Percentiles rank a stretch among this genome's conserved stretches.
Evolutionary conservation across 441 rosid genomes (phyloP).

Genomic region (Cnidoscolus chayamansa): DNA sequence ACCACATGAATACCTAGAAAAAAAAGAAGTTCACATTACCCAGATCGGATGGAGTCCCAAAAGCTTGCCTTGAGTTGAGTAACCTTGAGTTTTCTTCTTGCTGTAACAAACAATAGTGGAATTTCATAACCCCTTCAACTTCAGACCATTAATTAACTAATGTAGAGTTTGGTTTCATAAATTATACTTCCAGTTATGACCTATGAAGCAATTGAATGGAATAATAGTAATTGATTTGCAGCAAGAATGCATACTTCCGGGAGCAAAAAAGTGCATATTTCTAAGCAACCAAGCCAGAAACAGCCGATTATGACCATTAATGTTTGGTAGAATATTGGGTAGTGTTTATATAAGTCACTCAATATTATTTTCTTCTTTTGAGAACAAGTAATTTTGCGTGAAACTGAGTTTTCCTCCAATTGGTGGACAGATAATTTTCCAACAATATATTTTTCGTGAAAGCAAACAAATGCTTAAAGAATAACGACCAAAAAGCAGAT

Average conservation of each 20-base stretch:
- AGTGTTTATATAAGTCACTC: no score
- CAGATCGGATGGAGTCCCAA: constrained; percentile 85
- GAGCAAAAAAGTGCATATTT: neutral
- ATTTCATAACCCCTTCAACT: neutral
- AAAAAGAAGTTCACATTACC: constrained; percentile 39
- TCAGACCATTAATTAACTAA: neutral
- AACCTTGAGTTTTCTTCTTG: constrained; percentile 50
- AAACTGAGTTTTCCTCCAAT: no score
- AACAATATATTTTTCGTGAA: no score
- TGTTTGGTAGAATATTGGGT: no score
- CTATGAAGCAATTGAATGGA: constrained; percentile 4
- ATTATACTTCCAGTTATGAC: neutral
- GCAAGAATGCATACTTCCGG: neutral
- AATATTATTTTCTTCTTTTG: no score
- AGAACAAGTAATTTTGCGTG: no score
- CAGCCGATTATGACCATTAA: no score
- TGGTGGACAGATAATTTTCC: no score
- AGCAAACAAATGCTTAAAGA: no score
- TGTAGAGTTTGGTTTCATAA: neutral
- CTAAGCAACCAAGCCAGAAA: no score
- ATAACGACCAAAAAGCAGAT: no score
- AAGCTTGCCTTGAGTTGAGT: constrained; percentile 56
- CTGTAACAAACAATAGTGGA: constrained; percentile 38
- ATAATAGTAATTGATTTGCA: neutral
- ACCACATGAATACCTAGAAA: neutral